Conservation (phyloP, 495 filamentous ascomycete species). For the Podospora bellae-mahoneyi region DNA sequence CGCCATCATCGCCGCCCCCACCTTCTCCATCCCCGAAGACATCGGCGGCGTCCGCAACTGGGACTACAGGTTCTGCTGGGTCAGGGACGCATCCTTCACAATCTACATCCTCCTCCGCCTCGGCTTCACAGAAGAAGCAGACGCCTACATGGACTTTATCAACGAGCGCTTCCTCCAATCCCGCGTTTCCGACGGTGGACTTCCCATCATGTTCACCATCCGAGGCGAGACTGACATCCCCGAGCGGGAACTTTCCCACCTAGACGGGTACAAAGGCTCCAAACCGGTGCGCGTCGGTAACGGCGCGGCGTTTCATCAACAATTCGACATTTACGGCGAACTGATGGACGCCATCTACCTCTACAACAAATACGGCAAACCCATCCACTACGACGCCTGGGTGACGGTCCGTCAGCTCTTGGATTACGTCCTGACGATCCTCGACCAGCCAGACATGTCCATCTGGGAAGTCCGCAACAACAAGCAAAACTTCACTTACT, state of each 20-base stretch:
- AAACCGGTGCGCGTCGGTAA: constrained; percentile 71
- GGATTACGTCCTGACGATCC: constrained; percentile 54
- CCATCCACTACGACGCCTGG: constrained; percentile 69
- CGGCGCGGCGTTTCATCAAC: constrained; percentile 67
- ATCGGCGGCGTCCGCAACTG: constrained; percentile 69
- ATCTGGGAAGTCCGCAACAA: constrained; percentile 74
- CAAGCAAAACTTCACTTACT: constrained; percentile 70
- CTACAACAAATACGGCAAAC: constrained; percentile 75
- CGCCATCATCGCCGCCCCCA: constrained; percentile 49
- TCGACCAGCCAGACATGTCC: constrained; percentile 64
- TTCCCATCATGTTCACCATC: constrained; percentile 78
- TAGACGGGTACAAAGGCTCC: constrained; percentile 65
- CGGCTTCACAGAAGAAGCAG: constrained; percentile 69
- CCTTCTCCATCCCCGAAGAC: constrained; percentile 67
- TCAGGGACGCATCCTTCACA: constrained; percentile 69
- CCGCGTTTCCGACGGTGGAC: constrained; percentile 44
- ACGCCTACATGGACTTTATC: constrained; percentile 72
- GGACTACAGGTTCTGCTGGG: constrained; percentile 76
- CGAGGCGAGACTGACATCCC: constrained; percentile 68
- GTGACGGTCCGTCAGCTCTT: constrained; percentile 31
- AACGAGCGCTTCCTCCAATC: constrained; percentile 59
- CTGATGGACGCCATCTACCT: constrained; percentile 72
- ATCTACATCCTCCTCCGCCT: constrained; percentile 72
- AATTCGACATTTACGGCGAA: constrained; percentile 75
- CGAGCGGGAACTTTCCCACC: constrained; percentile 60